A percentile compares a stretch with the other conserved stretches of the same genome.
Evolutionary conservation across 1,284 basidiomycete species (phyloP).

Genomic region (Sanghuangporus weigelae): DNA sequence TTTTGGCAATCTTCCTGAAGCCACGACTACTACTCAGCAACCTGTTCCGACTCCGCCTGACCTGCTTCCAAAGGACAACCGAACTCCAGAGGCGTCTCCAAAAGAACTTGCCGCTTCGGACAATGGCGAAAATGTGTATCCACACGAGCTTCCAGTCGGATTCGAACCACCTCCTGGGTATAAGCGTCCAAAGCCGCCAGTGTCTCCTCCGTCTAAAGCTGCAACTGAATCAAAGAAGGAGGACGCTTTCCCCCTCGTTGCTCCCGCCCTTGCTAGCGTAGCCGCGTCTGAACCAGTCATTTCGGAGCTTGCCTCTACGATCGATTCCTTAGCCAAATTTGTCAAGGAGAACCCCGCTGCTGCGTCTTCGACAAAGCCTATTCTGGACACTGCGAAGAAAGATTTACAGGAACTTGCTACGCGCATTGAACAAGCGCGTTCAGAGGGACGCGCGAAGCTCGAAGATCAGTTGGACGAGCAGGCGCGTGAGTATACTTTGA

Average conservation of each 20-base stretch:
- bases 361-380: conserved; percentile 60
- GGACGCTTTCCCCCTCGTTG: conserved; percentile 69
- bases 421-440: conserved; percentile 78
- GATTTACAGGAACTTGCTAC: conserved; percentile 79
- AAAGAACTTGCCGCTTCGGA: conserved; percentile 25
- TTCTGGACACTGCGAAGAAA: conserved; percentile 71
- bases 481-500: conserved; percentile 77
- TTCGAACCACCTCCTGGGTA: conserved; percentile 91
- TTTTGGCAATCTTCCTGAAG: conserved; percentile 27
- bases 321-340: conserved; percentile 88
- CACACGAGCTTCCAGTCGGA: conserved; percentile 77
- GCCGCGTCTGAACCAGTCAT: conserved; percentile 82
- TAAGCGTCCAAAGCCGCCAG: conserved; percentile 42
- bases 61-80: conserved; percentile 22
- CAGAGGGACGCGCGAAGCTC: conserved; percentile 73
- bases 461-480: conserved; percentile 81
- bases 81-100: conserved; percentile 23
- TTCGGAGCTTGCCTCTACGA: conserved; percentile 86
- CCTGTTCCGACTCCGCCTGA: conserved; percentile 28
- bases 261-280: conserved; percentile 75
- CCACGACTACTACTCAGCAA: conserved; percentile 30
- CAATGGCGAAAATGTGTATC: conserved; percentile 53
- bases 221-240: conserved; percentile 22
- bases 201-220: conserved; percentile 26
- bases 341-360: conserved; percentile 71